phyloP scores from a whole-genome alignment of 1,139 yeast species.

The Blastobotrys proliferans region DNA sequence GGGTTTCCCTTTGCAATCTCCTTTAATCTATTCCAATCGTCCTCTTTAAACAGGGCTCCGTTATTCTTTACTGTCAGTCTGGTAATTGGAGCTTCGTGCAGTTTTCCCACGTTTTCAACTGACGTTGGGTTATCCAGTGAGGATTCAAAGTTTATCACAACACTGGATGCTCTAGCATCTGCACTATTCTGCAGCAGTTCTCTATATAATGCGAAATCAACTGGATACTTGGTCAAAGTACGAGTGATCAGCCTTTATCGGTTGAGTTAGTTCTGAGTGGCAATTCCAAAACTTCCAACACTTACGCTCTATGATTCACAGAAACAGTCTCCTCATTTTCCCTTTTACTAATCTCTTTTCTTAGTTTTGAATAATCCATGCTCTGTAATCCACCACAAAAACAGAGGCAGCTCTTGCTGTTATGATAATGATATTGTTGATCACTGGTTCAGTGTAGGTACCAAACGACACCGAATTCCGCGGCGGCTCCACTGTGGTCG shows the following conservation, averaged over 20 bases:
- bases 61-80: slow-evolving; percentile 36
- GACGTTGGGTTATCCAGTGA: slow-evolving; percentile 10
- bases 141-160: slow-evolving; percentile 32
- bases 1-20: slow-evolving; percentile 49
- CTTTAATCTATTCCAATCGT: slow-evolving; percentile 39
- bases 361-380: slow-evolving; percentile 29
- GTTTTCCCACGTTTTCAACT: slow-evolving; percentile 20
- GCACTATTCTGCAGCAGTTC: slow-evolving; percentile 42
- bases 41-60: slow-evolving; percentile 36
- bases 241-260: slow-evolving; percentile 36
- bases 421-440: too few relatives aligned
- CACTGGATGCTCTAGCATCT: slow-evolving; percentile 39
- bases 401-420: not conserved
- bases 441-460: too few relatives aligned
- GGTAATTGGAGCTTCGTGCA: slow-evolving; percentile 30
- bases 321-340: slow-evolving; percentile 32
- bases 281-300: slow-evolving; percentile 4
- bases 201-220: slow-evolving; percentile 39
- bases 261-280: not conserved
- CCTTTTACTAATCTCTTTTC: slow-evolving; percentile 18
- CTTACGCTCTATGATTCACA: slow-evolving; percentile 40
- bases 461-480: too few relatives aligned
- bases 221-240: slow-evolving; percentile 41
- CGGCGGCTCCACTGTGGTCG: too few relatives aligned
- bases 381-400: not conserved